Base-by-base conservation (phyloP, 2,329 filamentous ascomycete species). In the Fusarium falciforme region DNA sequence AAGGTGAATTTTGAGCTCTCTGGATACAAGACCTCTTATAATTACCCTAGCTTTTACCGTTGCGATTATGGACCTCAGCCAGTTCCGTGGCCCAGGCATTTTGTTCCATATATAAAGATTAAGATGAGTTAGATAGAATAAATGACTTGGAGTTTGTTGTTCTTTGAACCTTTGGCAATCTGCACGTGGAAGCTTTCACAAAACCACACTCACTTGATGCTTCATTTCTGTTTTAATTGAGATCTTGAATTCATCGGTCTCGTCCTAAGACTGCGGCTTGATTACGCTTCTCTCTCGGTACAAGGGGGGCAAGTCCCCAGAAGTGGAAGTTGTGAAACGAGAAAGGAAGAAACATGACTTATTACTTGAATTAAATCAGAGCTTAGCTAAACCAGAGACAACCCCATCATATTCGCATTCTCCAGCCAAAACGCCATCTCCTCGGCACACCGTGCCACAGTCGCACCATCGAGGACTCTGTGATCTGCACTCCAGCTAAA, bases 381-480 rank as follows among this genome's bases (percentile, higher is more conserved):
- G 12, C 20, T 5, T 49, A 10, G n/a, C 29, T 55, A 33, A 29
- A 33, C 31, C n/a, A 57, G 14, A 25, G 31, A 25, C n/a, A 57
- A 9, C 12, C 54, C 54, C 54, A 57, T 5, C 29, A 36, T 36
- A 10, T 40, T 29, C 11, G 20, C 17, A n/a, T 59, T 59, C 22
- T 59, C 64, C n/a, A 70, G 22, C 68, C 68, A 70, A 11, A 27
- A 31, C 1, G n/a, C 68, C 10, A 61, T 40, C 5, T 60, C 27
- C 27, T 67, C 52, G 2, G 68, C 68, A 17, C 68, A 70, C 35
- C 60, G 27, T 11, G 68, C 68, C 7, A 67, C 55, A 49, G 44
- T 49, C 8, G 44, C 44, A 17, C 44, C 44, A 11, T 49, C 44
- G 3, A 49, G 44, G 2, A 49, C 44, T 12, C 44, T 49, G 5